Percentiles rank a stretch among this genome's conserved stretches.
Evolutionary conservation across 768 basidiomycete species (phyloP).

Genomic region (Chalciporus piperatus): DNA sequence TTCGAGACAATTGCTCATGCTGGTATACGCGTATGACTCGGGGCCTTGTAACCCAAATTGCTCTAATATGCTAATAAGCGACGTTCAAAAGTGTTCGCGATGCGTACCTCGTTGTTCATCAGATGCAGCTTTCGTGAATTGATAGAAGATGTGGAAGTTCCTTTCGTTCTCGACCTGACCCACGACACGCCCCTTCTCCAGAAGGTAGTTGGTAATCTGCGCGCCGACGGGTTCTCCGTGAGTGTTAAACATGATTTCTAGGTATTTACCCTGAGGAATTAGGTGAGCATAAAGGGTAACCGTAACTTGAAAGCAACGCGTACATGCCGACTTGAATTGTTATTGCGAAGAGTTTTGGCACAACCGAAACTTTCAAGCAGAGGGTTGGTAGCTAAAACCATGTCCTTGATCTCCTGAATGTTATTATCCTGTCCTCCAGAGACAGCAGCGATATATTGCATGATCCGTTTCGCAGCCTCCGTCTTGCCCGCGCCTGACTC

Average conservation of each 20-base stretch:
- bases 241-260: conserved; percentile 98
- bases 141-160: conserved; percentile 99
- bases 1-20: conserved; percentile 85
- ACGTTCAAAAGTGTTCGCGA: not conserved
- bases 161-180: conserved; percentile 96
- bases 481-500: conserved; percentile 99
- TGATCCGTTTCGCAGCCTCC: conserved; percentile 97
- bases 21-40: conserved; percentile 92
- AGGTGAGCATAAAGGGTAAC: conserved; percentile 5
- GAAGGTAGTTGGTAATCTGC: conserved; percentile 95
- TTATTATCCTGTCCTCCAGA: conserved; percentile 85
- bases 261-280: conserved; percentile 83
- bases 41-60: conserved; percentile 94
- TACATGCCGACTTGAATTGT: conserved; percentile 98
- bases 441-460: conserved; percentile 99
- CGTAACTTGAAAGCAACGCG: conserved; percentile 27
- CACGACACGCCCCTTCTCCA: conserved; percentile 96
- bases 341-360: conserved; percentile 97
- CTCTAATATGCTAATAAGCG: conserved; percentile 49
- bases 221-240: conserved; percentile 94
- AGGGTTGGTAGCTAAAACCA: conserved; percentile 98
- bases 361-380: conserved; percentile 97
- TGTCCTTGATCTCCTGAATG: conserved; percentile 98
- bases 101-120: conserved; percentile 79
- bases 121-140: conserved; percentile 95